Conservation (phyloP, 352 stramenopile genomes). For the Pythium pyrilobum region DNA sequence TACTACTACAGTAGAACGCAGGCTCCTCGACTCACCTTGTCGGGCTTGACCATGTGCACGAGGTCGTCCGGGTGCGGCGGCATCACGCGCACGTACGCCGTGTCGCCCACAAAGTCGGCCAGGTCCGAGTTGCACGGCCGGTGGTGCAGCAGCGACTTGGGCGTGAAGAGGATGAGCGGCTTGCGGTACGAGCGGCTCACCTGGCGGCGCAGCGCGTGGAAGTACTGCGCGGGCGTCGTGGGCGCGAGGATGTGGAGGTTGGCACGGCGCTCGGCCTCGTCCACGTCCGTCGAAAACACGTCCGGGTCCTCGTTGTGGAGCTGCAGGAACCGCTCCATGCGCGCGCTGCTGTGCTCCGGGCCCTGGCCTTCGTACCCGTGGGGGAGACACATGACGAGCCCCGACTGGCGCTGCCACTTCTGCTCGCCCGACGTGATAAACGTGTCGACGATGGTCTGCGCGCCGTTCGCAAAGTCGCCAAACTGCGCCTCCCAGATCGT, state of each 20-base stretch:
- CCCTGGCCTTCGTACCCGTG: conserved; percentile 87
- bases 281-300: conserved; percentile 42
- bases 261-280: conserved; percentile 38
- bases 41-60: conserved; percentile 51
- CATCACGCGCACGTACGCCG: conserved; percentile 62
- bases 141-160: conserved; percentile 82
- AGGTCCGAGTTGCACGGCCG: conserved; percentile 77
- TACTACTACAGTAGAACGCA: too few species aligned
- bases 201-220: conserved; percentile 91
- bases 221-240: conserved; percentile 94
- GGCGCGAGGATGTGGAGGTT: conserved; percentile 80
- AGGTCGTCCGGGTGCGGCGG: conserved; percentile 71
- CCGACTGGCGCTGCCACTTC: conserved; percentile 90
- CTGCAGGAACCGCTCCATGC: conserved; percentile 84
- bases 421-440: conserved; percentile 81
- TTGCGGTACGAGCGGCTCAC: conserved; percentile 69
- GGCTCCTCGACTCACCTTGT: conserved; percentile 30
- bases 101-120: conserved; percentile 47
- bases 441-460: conserved; percentile 86
- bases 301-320: conserved; percentile 73
- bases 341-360: conserved; percentile 77
- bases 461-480: conserved; percentile 85
- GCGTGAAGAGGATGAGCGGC: conserved; percentile 73
- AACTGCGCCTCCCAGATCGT: conserved; percentile 93
- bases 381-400: conserved; percentile 69